phyloP scores from a whole-genome alignment of 1,284 basidiomycete genomes.

The Peniophora sp. region DNA sequence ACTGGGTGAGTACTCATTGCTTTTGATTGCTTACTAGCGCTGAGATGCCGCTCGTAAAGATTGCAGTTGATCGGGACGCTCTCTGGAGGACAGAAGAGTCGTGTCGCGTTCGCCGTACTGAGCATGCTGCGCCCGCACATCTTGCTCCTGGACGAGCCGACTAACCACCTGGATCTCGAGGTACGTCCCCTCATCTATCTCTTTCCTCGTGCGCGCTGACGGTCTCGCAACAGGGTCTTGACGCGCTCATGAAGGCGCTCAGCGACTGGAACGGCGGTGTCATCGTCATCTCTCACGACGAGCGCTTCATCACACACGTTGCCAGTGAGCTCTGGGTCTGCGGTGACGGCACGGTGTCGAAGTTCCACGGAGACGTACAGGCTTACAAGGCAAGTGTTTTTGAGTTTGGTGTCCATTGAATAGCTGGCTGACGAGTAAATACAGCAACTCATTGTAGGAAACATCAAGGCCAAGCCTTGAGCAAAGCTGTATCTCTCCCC shows the following conservation, averaged over 20 bases:
- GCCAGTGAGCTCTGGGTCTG: conserved; percentile 89
- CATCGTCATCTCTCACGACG: conserved; percentile 91
- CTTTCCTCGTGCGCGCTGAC: background rate
- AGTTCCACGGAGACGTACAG: conserved; percentile 88
- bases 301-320: conserved; percentile 83
- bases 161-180: conserved; percentile 97
- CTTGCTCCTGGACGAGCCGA: conserved; percentile 90
- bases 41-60: conserved; percentile 26
- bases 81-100: conserved; percentile 95
- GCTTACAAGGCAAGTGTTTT: conserved; percentile 72
- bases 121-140: conserved; percentile 87
- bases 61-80: conserved; percentile 77
- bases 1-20: conserved; percentile 54
- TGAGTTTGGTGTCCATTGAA: background rate
- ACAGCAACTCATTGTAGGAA: conserved; percentile 74
- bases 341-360: conserved; percentile 74
- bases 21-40: background rate
- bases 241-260: conserved; percentile 89
- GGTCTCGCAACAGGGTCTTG: conserved; percentile 60
- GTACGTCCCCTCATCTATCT: conserved; percentile 24
- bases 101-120: conserved; percentile 93
- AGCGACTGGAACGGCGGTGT: conserved; percentile 94
- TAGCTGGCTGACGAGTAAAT: conserved; percentile 6
- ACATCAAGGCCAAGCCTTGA: conserved; percentile 61
- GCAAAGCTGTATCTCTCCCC: background rate